phyloP scores from a whole-genome alignment of 345 rosid genomes.

The Draba incana region DNA sequence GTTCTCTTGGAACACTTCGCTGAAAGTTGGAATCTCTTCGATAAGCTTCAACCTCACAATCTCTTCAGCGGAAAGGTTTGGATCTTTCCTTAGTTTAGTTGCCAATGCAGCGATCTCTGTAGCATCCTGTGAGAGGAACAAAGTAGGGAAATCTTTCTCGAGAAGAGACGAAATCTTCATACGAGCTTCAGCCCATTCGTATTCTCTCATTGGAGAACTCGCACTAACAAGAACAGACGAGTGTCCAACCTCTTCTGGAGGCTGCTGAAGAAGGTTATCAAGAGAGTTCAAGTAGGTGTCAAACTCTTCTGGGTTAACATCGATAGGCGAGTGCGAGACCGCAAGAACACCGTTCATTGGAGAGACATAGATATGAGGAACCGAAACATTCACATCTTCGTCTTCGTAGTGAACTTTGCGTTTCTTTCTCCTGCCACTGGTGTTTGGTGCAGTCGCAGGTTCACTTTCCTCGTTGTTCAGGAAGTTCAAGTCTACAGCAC shows the following conservation, averaged over 20 bases:
- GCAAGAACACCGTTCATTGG: slow-evolving; percentile 42
- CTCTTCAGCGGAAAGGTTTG: slow-evolving; percentile 59
- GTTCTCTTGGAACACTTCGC: slow-evolving; percentile 61
- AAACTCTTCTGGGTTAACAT: slow-evolving; percentile 58
- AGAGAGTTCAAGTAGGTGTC: slow-evolving; percentile 68
- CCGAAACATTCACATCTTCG: slow-evolving; percentile 38
- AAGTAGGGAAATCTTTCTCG: slow-evolving; percentile 53
- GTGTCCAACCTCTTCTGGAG: slow-evolving; percentile 39
- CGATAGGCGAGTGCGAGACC: slow-evolving; percentile 31
- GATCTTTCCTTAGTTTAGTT: slow-evolving; percentile 60
- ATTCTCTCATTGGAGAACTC: slow-evolving; percentile 42
- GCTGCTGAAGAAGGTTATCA: slow-evolving; percentile 60
- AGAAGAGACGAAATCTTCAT: slow-evolving; percentile 58
- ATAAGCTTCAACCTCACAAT: slow-evolving; percentile 67
- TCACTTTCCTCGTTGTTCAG: slow-evolving; percentile 36
- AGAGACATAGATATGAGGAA: slow-evolving; percentile 46
- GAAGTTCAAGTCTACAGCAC: slow-evolving; percentile 34
- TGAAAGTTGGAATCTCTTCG: slow-evolving; percentile 63
- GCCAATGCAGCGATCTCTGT: slow-evolving; percentile 54
- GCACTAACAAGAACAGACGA: slow-evolving; percentile 20
- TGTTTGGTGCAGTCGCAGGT: slow-evolving; percentile 30
- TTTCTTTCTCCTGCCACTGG: slow-evolving; percentile 39
- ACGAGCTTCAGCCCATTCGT: slow-evolving; percentile 62
- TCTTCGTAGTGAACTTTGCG: slow-evolving; percentile 29
- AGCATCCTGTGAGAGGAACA: slow-evolving; percentile 53